Conservation (phyloP, 805 yeast species). For the Cyberlindnera xylosilytica region DNA sequence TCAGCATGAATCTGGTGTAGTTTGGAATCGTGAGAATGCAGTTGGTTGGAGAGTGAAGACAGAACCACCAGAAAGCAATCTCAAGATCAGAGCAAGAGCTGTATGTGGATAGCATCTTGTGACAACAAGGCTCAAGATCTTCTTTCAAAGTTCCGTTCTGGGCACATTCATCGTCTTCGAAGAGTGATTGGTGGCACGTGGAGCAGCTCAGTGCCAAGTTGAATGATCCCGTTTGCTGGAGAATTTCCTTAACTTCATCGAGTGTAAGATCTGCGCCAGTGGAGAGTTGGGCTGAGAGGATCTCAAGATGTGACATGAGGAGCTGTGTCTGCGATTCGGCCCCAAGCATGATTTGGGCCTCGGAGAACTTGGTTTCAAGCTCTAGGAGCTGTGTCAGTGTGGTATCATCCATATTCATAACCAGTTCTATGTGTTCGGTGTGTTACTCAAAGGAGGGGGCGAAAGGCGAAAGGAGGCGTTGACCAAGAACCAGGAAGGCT, state of each 20-base stretch:
- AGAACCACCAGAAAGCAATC: conserved; percentile 41
- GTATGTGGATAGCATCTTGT: conserved; percentile 10
- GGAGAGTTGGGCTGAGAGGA: conserved; percentile 8
- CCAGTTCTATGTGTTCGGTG: no score
- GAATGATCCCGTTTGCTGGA: conserved; percentile 23
- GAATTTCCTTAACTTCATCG: conserved; percentile 22
- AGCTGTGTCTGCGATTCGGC: conserved; percentile 10
- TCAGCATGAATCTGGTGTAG: conserved; percentile 41
- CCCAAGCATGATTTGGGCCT: conserved; percentile 8
- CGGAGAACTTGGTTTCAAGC: conserved; percentile 15
- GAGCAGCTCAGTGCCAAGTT: conserved; percentile 26
- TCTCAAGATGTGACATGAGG: conserved; percentile 14
- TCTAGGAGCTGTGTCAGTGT: conserved; percentile 22
- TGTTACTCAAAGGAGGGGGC: no score
- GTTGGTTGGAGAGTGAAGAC: conserved; percentile 40
- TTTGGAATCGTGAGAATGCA: conserved; percentile 46
- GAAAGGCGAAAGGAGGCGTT: background rate
- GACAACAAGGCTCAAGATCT: conserved; percentile 23
- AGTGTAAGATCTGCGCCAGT: conserved; percentile 27
- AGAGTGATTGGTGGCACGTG: conserved; percentile 26
- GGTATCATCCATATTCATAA: conserved; percentile 16
- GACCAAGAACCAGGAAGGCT: no score
- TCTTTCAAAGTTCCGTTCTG: conserved; percentile 8
- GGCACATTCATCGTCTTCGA: conserved; percentile 25
- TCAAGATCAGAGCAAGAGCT: conserved; percentile 29